Percentiles rank a stretch among this genome's conserved stretches.
Conservation (phyloP, 1,284 basidiomycete species). For the Cystobasidiaceae sp. region DNA sequence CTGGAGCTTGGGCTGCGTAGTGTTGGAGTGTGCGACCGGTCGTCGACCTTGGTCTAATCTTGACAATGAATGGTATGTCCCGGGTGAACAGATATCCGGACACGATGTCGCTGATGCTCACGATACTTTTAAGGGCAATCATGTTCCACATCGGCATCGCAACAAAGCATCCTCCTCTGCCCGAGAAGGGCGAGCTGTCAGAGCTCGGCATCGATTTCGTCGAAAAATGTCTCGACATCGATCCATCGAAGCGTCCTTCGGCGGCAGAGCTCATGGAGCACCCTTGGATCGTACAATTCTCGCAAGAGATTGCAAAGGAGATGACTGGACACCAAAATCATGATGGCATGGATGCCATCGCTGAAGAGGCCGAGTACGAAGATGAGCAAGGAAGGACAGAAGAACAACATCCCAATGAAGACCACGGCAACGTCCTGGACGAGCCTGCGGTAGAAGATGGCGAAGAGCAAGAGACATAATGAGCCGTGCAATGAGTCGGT, state of each 20-base stretch:
- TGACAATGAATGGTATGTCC: conserved; percentile 92
- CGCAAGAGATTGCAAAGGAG: conserved; percentile 38
- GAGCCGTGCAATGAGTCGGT: too few species aligned
- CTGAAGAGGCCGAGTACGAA: conserved; percentile 1
- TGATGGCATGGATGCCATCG: background rate
- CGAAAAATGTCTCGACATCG: conserved; percentile 82
- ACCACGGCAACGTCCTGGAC: background rate
- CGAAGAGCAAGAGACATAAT: background rate
- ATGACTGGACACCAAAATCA: conserved; percentile 6
- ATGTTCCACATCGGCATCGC: conserved; percentile 99
- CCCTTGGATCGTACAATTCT: conserved; percentile 66
- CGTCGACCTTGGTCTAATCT: conserved; percentile 97
- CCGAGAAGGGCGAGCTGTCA: conserved; percentile 83
- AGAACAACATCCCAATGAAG: background rate
- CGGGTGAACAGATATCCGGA: too few species aligned
- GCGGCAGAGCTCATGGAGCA: conserved; percentile 82
- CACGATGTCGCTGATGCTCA: background rate
- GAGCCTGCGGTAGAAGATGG: background rate
- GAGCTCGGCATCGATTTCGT: conserved; percentile 90
- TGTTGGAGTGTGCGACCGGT: conserved; percentile 93
- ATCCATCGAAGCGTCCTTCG: conserved; percentile 74
- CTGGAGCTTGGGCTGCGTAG: conserved; percentile 91
- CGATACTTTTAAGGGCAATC: conserved; percentile 64
- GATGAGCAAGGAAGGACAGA: background rate
- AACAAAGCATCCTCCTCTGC: conserved; percentile 91